Conservation (phyloP, 495 filamentous ascomycete species). For the Aspergillus hancockii region DNA sequence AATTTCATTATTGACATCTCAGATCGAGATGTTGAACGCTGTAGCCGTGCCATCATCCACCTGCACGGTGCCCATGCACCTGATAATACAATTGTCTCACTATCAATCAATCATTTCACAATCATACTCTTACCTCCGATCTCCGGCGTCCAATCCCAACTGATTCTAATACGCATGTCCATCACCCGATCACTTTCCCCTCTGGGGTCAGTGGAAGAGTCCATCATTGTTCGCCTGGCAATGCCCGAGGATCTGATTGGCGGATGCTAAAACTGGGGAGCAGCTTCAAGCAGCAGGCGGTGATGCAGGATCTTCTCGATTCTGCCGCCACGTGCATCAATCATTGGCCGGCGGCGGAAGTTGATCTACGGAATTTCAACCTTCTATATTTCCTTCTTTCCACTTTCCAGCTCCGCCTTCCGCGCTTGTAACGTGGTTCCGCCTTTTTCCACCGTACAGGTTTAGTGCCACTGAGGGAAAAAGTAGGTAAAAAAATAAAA, state of each 20-base stretch:
- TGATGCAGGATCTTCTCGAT: constrained; percentile 19
- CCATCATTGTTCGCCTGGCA: no score
- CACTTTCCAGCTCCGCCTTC: constrained; percentile 13
- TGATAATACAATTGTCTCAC: not conserved
- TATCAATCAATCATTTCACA: not conserved
- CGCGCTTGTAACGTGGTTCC: constrained; percentile 11
- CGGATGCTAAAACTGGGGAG: not conserved
- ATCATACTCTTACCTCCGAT: not conserved
- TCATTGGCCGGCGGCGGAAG: constrained; percentile 22
- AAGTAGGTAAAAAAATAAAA: constrained; percentile 7
- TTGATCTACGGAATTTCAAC: not conserved
- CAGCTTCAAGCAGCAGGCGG: constrained; percentile 16
- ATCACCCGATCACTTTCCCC: not conserved
- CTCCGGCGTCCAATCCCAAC: no score
- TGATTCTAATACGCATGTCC: not conserved
- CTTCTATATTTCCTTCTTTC: no score
- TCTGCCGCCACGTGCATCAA: constrained; percentile 27
- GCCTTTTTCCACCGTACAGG: not conserved
- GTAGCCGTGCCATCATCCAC: no score
- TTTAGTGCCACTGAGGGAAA: not conserved
- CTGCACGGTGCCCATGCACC: no score
- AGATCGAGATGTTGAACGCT: no score
- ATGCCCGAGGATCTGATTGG: not conserved
- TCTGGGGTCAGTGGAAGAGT: not conserved
- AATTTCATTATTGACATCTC: not conserved